phyloP scores from a whole-genome alignment of 371 early-diverging fungal genomes.

The Mucor ambiguus region DNA sequence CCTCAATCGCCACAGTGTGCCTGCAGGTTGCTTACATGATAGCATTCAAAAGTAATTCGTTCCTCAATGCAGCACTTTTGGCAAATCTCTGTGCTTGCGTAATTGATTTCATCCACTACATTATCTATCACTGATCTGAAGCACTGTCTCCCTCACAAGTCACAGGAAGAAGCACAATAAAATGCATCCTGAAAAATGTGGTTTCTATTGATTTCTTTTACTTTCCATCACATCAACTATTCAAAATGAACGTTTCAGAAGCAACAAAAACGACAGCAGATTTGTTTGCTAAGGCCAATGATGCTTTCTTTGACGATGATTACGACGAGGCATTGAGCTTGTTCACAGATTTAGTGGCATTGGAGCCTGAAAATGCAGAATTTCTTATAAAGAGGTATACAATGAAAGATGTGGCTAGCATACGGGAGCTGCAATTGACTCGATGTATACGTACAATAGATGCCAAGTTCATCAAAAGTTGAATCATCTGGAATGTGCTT shows the following conservation, averaged over 20 bases:
- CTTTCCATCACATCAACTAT: background rate
- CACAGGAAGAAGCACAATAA: background rate
- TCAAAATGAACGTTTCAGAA: slow-evolving; percentile 18
- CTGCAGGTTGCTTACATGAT: too few relatives aligned
- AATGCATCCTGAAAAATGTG: background rate
- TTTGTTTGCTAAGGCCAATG: slow-evolving; percentile 81
- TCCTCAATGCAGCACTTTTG: too few relatives aligned
- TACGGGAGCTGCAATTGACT: background rate
- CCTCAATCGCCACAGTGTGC: too few relatives aligned
- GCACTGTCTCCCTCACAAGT: background rate
- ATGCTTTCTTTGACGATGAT: slow-evolving; percentile 81
- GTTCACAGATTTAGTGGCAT: slow-evolving; percentile 78
- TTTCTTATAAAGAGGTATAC: slow-evolving; percentile 58
- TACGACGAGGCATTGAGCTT: slow-evolving; percentile 74
- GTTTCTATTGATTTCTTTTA: background rate
- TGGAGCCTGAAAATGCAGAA: slow-evolving; percentile 73
- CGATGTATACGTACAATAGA: slow-evolving; percentile 29
- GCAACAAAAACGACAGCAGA: slow-evolving; percentile 61
- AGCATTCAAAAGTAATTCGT: too few relatives aligned
- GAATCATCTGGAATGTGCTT: slow-evolving; percentile 55
- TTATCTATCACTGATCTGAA: too few relatives aligned
- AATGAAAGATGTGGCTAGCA: slow-evolving; percentile 5
- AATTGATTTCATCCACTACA: too few relatives aligned
- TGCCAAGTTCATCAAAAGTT: slow-evolving; percentile 68
- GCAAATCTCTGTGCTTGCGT: too few relatives aligned